These are phyloP conservation scores for Cladosporium colombiae DNA, from an alignment of 2,329 filamentous ascomycete genomes.

Conservation along the genomic window DNA sequence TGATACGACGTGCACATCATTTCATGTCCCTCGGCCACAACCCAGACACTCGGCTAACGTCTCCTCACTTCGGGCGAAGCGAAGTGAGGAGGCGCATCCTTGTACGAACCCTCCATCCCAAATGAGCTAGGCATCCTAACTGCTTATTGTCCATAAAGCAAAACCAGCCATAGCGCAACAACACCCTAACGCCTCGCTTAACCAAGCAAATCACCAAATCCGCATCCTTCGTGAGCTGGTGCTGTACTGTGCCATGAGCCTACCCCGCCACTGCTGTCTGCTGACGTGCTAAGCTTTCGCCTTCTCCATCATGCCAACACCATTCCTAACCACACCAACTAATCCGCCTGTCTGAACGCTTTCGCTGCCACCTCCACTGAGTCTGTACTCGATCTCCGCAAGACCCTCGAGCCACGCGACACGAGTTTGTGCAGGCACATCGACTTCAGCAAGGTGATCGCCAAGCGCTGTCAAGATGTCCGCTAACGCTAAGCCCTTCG, in stretches of 20 bases:
- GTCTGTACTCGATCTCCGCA: slow-evolving; percentile 87
- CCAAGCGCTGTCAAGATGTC: slow-evolving; percentile 87
- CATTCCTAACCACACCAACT: slow-evolving; percentile 83
- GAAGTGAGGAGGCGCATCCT: background rate
- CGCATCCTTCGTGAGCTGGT: background rate
- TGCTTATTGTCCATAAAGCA: background rate
- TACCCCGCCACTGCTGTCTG: background rate
- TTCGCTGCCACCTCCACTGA: slow-evolving; percentile 86
- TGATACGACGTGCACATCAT: too few species aligned
- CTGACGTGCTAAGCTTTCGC: slow-evolving; percentile 22
- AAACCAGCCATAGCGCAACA: background rate
- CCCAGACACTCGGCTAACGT: background rate
- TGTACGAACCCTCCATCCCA: background rate
- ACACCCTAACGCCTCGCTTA: slow-evolving; percentile 19
- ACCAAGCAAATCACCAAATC: background rate
- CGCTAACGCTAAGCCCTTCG: slow-evolving; percentile 83
- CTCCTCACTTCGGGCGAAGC: background rate
- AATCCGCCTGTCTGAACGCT: slow-evolving; percentile 87
- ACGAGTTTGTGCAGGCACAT: slow-evolving; percentile 83
- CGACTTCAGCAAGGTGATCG: slow-evolving; percentile 78
- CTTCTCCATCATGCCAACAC: slow-evolving; percentile 70
- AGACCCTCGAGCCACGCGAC: slow-evolving; percentile 89
- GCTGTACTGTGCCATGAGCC: background rate
- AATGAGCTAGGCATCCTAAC: background rate
- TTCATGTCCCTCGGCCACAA: background rate